Evolutionary conservation across 164 flowering plant genomes (phyloP), one percentile per base, ranked within the genome.

Genomic region (Aristolochia fimbriata): DNA sequence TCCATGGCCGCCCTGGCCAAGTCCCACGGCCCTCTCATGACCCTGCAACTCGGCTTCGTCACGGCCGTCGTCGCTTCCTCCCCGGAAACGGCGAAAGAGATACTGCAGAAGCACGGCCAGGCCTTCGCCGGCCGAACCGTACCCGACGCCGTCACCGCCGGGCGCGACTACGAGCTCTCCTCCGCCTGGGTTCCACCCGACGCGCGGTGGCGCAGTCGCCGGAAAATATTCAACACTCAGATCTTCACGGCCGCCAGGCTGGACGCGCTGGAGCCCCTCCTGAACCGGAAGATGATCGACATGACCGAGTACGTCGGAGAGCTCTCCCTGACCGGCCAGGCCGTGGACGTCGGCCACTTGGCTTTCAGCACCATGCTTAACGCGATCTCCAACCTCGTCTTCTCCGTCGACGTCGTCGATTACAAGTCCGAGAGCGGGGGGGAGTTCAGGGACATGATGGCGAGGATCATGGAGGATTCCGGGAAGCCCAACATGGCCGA

Each of bases 21-120:
- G 49, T 24, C 22, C 25, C 48, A 68, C 31, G 75, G 78, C 41
- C 70, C 75, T 5, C 62, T 74, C 27, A 71, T 74, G 73, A 62
- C 70, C 12, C 59, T 74, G 17, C 49, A 47, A 14, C 68, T 74
- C 45, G 74, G 74, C 47, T 12, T 14, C 12, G 2, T 49, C 11
- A 64, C 69, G 10, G 57, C 66, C 3, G 57, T 74, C 1, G 59
- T 74, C 11, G 66, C 50, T 15, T 70, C 77, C 9, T 63, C 69
- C n/a, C 41, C 74, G 0, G 59, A 61, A 13, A 49, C 62, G 62
- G 77, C 71, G 8, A 52, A 54, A 49, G 72, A 73, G 24, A 52
- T 71, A 23, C 63, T 73, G 19, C 75, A 63, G 8, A 68, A 52
- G 46, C 16, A 73, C 15, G 79, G 68, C 59, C 64, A 49, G 23